These are phyloP conservation scores for Lophium mytilinum DNA, from an alignment of 495 filamentous ascomycete species.

Conservation along the genomic window DNA sequence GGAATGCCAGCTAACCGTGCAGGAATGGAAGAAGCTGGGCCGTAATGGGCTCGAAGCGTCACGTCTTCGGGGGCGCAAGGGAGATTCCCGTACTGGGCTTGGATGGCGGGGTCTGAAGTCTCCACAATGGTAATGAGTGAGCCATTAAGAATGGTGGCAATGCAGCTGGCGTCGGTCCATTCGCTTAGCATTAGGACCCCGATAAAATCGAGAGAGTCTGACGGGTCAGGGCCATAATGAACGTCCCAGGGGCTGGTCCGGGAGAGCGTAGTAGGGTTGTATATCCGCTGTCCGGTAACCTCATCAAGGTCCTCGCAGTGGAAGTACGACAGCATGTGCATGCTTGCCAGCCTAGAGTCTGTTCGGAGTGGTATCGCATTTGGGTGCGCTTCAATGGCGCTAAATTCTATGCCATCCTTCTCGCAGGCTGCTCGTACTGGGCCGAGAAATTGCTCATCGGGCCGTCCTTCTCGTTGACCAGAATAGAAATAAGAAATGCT, in stretches of 20 bases:
- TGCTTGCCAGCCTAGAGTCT: conserved; percentile 46
- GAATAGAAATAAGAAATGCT: conserved; percentile 39
- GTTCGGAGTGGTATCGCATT: conserved; percentile 4
- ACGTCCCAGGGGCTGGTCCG: conserved; percentile 46
- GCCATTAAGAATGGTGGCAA: conserved; percentile 8
- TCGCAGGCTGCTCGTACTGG: too few relatives aligned
- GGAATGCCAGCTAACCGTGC: not conserved
- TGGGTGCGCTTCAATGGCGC: not conserved
- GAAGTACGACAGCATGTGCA: conserved; percentile 80
- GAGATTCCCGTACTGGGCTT: not conserved
- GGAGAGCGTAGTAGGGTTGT: conserved; percentile 43
- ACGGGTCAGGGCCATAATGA: conserved; percentile 40
- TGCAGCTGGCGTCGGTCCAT: not conserved
- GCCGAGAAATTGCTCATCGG: too few relatives aligned
- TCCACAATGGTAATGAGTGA: conserved; percentile 14
- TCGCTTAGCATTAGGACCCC: conserved; percentile 14
- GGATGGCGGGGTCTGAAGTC: not conserved
- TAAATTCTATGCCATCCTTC: too few relatives aligned
- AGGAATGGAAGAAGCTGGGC: too few relatives aligned
- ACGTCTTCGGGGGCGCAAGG: conserved; percentile 6
- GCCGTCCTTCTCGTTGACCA: too few relatives aligned
- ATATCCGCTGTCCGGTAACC: conserved; percentile 40
- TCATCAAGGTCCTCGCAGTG: conserved; percentile 14
- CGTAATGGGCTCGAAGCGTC: too few relatives aligned
- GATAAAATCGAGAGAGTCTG: conserved; percentile 1